phyloP scores from a whole-genome alignment of 306 rosid species.

The Abrus precatorius region DNA sequence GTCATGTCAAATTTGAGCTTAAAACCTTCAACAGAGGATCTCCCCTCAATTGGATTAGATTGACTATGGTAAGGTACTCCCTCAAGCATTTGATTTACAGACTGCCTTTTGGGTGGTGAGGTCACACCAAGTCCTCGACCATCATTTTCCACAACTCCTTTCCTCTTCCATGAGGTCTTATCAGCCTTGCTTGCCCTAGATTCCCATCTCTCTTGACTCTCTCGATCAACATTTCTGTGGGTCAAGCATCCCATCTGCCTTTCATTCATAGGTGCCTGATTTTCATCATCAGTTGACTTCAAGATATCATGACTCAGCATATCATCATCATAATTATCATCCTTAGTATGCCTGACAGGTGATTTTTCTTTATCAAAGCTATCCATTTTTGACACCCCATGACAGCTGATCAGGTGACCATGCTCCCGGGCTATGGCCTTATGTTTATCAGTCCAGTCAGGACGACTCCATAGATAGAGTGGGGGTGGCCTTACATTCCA shows the following conservation, averaged over 20 bases:
- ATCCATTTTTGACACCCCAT: constrained; percentile 40
- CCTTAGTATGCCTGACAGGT: constrained; percentile 40
- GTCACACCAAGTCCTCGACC: constrained; percentile 39
- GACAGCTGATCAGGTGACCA: constrained; percentile 55
- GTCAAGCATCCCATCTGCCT: constrained; percentile 29
- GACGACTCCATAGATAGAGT: constrained; percentile 89
- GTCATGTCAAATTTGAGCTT: constrained; percentile 38
- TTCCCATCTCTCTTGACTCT: constrained; percentile 48
- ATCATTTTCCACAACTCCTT: constrained; percentile 41
- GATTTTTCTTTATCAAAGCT: constrained; percentile 33
- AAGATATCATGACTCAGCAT: constrained; percentile 47
- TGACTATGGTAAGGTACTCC: constrained; percentile 39
- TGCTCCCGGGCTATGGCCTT: constrained; percentile 66
- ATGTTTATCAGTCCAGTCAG: constrained; percentile 66
- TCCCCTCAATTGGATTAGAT: constrained; percentile 40
- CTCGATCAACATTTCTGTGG: constrained; percentile 47
- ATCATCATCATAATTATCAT: constrained; percentile 43
- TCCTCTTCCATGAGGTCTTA: constrained; percentile 53
- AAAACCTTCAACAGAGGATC: constrained; percentile 41
- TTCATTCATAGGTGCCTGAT: constrained; percentile 36
- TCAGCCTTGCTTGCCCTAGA: constrained; percentile 39
- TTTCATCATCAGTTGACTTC: constrained; percentile 46
- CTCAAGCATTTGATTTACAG: constrained; percentile 42
- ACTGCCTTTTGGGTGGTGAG: constrained; percentile 46
- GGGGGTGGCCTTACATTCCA: constrained; percentile 74